Conservation (phyloP, 2,329 filamentous ascomycete genomes). For the Colletotrichum horii region DNA sequence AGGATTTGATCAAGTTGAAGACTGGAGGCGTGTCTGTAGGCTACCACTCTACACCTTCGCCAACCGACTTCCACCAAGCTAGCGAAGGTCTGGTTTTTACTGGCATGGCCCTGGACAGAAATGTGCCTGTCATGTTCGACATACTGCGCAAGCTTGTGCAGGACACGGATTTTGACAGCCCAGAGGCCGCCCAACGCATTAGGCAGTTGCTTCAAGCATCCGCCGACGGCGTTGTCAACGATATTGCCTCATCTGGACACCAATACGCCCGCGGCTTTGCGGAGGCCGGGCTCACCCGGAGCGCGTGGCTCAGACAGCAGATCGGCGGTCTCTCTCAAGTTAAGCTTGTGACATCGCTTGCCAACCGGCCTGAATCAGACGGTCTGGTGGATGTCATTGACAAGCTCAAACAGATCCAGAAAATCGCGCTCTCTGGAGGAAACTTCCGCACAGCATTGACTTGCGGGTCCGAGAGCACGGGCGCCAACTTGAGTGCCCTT, state of each 20-base stretch:
- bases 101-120: conserved; percentile 87
- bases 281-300: conserved; percentile 76
- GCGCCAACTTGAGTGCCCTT: conserved; percentile 73
- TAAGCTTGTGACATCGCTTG: conserved; percentile 80
- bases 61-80: conserved; percentile 71
- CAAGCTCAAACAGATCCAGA: conserved; percentile 86
- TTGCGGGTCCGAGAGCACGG: conserved; percentile 77
- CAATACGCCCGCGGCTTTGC: conserved; percentile 84
- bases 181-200: conserved; percentile 81
- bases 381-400: conserved; percentile 76
- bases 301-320: conserved; percentile 79
- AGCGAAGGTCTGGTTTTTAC: conserved; percentile 84
- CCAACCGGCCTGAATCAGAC: conserved; percentile 72
- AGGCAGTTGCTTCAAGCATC: conserved; percentile 85
- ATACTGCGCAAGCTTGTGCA: conserved; percentile 79
- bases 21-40: conserved; percentile 88
- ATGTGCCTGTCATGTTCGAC: conserved; percentile 90
- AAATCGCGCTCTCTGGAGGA: conserved; percentile 72
- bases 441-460: conserved; percentile 83
- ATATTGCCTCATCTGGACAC: conserved; percentile 90
- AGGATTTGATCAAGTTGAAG: conserved; percentile 95
- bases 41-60: conserved; percentile 82
- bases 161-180: conserved; percentile 88
- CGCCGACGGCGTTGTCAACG: conserved; percentile 88
- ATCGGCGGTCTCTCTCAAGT: conserved; percentile 91